Conservation (phyloP, 2,329 filamentous ascomycete genomes). For the Botryotinia convoluta region DNA sequence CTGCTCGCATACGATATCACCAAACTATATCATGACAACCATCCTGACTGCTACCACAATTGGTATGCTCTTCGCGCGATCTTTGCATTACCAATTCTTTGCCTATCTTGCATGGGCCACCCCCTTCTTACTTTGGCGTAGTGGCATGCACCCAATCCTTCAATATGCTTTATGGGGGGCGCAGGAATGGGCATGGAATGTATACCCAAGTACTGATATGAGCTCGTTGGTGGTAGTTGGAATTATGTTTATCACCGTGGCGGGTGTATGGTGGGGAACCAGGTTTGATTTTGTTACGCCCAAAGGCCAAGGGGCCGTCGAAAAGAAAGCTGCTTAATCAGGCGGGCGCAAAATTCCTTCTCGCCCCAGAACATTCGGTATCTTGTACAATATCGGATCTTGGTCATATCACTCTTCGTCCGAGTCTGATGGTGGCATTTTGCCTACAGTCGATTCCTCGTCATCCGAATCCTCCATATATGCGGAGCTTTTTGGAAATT, state of each 20-base stretch:
- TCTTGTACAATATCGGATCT: background rate
- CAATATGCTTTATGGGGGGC: conserved; percentile 59
- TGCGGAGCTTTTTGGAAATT: conserved; percentile 66
- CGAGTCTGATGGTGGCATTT: conserved; percentile 79
- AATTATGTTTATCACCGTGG: conserved; percentile 64
- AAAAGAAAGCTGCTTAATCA: conserved; percentile 31
- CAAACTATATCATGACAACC: conserved; percentile 59
- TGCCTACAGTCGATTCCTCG: conserved; percentile 76
- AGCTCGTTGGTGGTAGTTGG: conserved; percentile 69
- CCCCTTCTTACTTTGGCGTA: conserved; percentile 67
- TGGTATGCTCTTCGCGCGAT: conserved; percentile 67
- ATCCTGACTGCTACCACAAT: conserved; percentile 63
- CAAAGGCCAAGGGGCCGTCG: conserved; percentile 31
- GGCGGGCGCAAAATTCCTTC: background rate
- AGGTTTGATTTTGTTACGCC: conserved; percentile 35
- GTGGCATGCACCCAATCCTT: conserved; percentile 56
- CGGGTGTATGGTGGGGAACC: conserved; percentile 40
- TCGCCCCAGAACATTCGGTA: background rate
- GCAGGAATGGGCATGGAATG: conserved; percentile 74
- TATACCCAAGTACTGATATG: conserved; percentile 63
- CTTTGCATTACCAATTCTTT: conserved; percentile 74
- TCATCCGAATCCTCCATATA: conserved; percentile 66
- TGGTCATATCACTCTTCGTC: conserved; percentile 60
- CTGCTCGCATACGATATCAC: conserved; percentile 52
- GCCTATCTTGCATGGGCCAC: conserved; percentile 72